Base-by-base conservation (phyloP, 2,329 filamentous ascomycete genomes). In the Verticillium tricorpus region DNA sequence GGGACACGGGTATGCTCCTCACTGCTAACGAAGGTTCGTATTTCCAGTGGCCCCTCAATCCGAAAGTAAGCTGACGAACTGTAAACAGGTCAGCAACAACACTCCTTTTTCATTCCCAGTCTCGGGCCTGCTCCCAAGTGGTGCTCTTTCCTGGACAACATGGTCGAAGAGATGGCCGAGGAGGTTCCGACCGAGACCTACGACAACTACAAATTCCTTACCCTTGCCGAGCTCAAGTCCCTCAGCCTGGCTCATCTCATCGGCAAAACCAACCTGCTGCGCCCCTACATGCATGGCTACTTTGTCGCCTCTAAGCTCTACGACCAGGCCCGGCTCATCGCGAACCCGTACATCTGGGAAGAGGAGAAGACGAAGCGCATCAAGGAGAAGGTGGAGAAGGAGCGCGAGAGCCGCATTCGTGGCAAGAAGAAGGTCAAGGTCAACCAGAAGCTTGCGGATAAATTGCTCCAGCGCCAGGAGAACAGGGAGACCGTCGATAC, bases 171-270 rank as follows among this genome's bases (percentile, higher is more conserved):
- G 76, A 97, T 99, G 92, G 94, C 94, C 9, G 94, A 98, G 72
- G 87, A 89, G 72, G 81, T 83, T 34, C 83, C 81, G 63, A 89
- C 89, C 34, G 89, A 95, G 69, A 92, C 95, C 11, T 99, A 99
- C 80, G 95, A 99, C 77, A 98, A 99, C 77, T 98, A 94, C 86
- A 99, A 98, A 78, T 99, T 99, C 85, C 82, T 99, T 72, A 97
- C 94, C 2, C 76, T 92, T 64, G 87, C 91, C 54, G 93, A 99
- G 74, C 82, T 99, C 60, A 90, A 91, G 69, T 86, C 89, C 39
- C 85, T 99, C 67, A 96, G 92, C 73, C 77, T 99, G 71, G 89
- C 91, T 60, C 94, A 98, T 73, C 82, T 99, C 57, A 85, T 99
- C 62, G 94, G 94, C 67, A 93, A 92, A 69, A 96, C 93, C 32